Conservation (phyloP, 1,139 yeast genomes). For the Arxiozyma slooffiae region DNA sequence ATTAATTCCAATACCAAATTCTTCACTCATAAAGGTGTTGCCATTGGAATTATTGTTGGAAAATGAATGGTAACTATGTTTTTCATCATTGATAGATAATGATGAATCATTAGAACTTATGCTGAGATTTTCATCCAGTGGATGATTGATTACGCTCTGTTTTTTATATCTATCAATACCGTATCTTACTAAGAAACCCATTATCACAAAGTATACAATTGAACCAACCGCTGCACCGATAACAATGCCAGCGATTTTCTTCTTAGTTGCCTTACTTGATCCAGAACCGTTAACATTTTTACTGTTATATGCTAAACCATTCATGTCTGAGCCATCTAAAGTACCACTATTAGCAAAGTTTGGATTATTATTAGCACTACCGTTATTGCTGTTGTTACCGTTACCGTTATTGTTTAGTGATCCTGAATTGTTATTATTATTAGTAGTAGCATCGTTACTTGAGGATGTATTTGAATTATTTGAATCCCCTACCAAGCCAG, state of each 20-base stretch:
- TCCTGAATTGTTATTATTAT: constrained; percentile 15
- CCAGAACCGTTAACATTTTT: constrained; percentile 7
- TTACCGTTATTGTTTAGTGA: constrained; percentile 7
- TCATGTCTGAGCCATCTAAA: constrained; percentile 34
- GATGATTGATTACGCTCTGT: constrained; percentile 6
- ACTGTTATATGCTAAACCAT: constrained; percentile 30
- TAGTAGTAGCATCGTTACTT: not conserved
- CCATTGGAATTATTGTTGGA: constrained; percentile 14
- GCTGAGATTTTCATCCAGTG: constrained; percentile 11
- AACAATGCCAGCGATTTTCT: constrained; percentile 46
- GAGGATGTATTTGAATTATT: constrained; percentile 5
- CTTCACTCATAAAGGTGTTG: constrained; percentile 3
- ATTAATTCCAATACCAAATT: constrained; percentile 8
- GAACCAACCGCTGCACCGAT: constrained; percentile 65
- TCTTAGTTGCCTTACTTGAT: constrained; percentile 22
- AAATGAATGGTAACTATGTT: not conserved
- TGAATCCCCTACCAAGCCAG: constrained; percentile 35
- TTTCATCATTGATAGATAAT: not conserved
- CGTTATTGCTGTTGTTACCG: not conserved
- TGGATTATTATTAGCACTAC: constrained; percentile 7
- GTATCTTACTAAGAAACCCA: constrained; percentile 35
- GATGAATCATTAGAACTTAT: constrained; percentile 27
- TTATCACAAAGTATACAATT: constrained; percentile 44
- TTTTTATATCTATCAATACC: constrained; percentile 30
- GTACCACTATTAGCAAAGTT: constrained; percentile 2